Evolutionary conservation across 2,329 filamentous ascomycete genomes (phyloP).

Genomic region (Calonectria hawksworthii): DNA sequence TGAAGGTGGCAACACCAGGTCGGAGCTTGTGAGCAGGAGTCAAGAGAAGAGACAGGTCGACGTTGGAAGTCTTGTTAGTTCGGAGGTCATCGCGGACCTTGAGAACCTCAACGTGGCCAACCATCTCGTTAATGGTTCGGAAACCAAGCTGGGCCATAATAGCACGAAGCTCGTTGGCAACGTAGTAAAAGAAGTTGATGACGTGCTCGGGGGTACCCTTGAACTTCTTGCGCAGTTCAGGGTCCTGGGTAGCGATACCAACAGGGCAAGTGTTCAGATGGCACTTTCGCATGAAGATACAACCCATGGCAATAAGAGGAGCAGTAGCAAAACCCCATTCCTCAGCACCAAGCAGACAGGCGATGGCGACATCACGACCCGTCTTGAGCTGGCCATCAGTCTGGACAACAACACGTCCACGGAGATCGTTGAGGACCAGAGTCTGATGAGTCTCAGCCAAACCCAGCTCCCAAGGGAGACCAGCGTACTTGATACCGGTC

Average conservation of each 20-base stretch:
- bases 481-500: constrained; percentile 99
- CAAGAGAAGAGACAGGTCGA: constrained; percentile 91
- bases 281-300: constrained; percentile 93
- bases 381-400: constrained; percentile 96
- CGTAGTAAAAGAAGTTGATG: constrained; percentile 99
- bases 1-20: constrained; percentile 95
- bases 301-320: constrained; percentile 96
- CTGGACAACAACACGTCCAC: constrained; percentile 95
- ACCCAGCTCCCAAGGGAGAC: constrained; percentile 96
- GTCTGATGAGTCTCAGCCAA: constrained; percentile 98
- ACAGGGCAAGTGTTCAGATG: constrained; percentile 86
- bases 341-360: constrained; percentile 95
- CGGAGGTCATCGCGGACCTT: constrained; percentile 90
- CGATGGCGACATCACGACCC: constrained; percentile 93
- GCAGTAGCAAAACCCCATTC: constrained; percentile 98
- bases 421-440: constrained; percentile 92
- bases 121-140: constrained; percentile 97
- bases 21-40: constrained; percentile 97
- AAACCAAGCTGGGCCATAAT: constrained; percentile 98
- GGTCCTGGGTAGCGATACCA: constrained; percentile 95
- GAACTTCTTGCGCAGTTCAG: constrained; percentile 95
- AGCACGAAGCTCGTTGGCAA: constrained; percentile 94
- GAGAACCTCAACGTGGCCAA: constrained; percentile 89
- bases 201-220: constrained; percentile 93
- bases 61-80: constrained; percentile 90